Percentiles rank a stretch among this genome's conserved stretches.
Evolutionary conservation across 176 grass and related monocot genomes (phyloP).

Genomic region (Typha latifolia): DNA sequence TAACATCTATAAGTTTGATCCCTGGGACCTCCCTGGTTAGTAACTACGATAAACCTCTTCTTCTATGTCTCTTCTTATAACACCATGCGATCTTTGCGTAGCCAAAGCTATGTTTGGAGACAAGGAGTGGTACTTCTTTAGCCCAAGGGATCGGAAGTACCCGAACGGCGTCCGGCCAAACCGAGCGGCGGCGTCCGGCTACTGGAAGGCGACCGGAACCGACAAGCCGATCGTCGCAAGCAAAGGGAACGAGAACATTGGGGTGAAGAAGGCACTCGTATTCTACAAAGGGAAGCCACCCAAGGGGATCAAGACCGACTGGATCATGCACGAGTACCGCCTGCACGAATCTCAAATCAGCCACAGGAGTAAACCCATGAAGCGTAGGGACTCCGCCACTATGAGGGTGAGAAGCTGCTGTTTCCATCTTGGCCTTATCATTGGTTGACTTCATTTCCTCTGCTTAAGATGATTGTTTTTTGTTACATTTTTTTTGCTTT

Average conservation of each 20-base stretch:
- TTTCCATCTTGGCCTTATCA: not conserved
- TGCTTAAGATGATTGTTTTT: not conserved
- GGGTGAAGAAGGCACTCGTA: slow-evolving; percentile 68
- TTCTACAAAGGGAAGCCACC: slow-evolving; percentile 69
- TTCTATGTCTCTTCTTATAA: not conserved
- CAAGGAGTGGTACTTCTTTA: slow-evolving; percentile 73
- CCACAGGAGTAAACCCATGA: not conserved
- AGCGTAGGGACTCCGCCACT: slow-evolving; percentile 26
- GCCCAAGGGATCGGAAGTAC: slow-evolving; percentile 55
- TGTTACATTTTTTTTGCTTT: not conserved
- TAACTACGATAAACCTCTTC: not conserved
- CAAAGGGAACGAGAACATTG: slow-evolving; percentile 17
- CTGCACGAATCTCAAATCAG: not conserved
- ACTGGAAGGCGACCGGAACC: slow-evolving; percentile 71
- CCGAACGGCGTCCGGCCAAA: slow-evolving; percentile 53
- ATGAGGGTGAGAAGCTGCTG: slow-evolving; percentile 34
- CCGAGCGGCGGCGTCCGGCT: slow-evolving; percentile 39
- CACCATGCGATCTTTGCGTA: not conserved
- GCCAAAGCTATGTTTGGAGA: slow-evolving; percentile 45
- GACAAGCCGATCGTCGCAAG: slow-evolving; percentile 36
- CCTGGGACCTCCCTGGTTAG: slow-evolving; percentile 76
- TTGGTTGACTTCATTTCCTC: not conserved
- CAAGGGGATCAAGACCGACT: slow-evolving; percentile 53
- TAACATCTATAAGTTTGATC: slow-evolving; percentile 85
- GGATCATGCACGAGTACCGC: slow-evolving; percentile 97